Conservation (phyloP, 208 protist species). For the Leishmania arabica region DNA sequence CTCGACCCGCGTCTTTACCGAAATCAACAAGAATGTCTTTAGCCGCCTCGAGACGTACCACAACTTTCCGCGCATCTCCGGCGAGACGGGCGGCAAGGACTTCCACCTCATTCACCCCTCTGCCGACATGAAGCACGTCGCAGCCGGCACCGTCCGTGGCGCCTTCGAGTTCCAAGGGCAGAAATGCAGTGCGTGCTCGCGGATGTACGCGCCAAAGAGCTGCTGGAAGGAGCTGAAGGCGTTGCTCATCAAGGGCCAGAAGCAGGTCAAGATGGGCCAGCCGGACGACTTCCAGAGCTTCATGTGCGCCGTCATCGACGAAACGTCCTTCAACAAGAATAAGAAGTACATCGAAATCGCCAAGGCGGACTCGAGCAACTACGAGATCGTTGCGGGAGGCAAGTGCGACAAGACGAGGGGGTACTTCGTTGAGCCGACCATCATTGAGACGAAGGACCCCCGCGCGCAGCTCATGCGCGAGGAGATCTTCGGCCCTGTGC, state of each 20-base stretch:
- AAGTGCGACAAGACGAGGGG: constrained; percentile 75
- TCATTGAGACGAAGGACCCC: constrained; percentile 93
- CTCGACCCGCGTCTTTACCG: constrained; percentile 91
- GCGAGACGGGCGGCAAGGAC: constrained; percentile 98
- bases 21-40: constrained; percentile 94
- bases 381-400: constrained; percentile 81
- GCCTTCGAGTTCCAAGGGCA: constrained; percentile 98
- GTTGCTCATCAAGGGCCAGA: constrained; percentile 80
- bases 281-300: constrained; percentile 93
- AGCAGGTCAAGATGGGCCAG: constrained; percentile 94
- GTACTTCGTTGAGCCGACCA: constrained; percentile 96
- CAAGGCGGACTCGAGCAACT: constrained; percentile 68
- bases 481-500: constrained; percentile 98
- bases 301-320: constrained; percentile 97
- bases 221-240: constrained; percentile 87
- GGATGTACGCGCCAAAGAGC: constrained; percentile 94
- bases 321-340: constrained; percentile 93
- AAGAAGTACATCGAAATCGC: constrained; percentile 95
- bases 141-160: constrained; percentile 88
- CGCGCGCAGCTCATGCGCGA: constrained; percentile 90
- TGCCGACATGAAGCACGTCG: constrained; percentile 84
- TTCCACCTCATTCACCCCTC: constrained; percentile 96
- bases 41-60: constrained; percentile 89
- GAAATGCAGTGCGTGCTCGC: constrained; percentile 96
- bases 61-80: constrained; percentile 95